phyloP scores from a whole-genome alignment of 2,329 filamentous ascomycete genomes.

The Exserohilum rostratum region DNA sequence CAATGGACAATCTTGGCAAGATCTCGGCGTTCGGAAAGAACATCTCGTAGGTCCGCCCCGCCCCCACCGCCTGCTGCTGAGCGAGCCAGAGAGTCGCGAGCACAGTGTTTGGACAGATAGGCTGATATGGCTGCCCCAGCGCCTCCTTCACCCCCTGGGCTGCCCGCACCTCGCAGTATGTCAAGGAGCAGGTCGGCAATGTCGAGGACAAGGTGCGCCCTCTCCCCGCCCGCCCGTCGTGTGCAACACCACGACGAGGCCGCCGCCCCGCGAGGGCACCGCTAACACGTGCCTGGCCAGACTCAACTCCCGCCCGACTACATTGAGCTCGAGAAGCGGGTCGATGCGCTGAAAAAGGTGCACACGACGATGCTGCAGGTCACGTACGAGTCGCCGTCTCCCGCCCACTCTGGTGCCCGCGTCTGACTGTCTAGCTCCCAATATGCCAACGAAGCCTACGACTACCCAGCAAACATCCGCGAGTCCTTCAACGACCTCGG shows the following conservation, averaged over 20 bases:
- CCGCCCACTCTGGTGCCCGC: background rate
- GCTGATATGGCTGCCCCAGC: slow-evolving; percentile 62
- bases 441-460: slow-evolving; percentile 85
- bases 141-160: slow-evolving; percentile 90
- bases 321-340: slow-evolving; percentile 96
- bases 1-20: slow-evolving; percentile 77
- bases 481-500: slow-evolving; percentile 97
- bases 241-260: background rate
- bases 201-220: slow-evolving; percentile 82
- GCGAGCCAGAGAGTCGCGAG: too few relatives aligned
- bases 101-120: slow-evolving; percentile 15
- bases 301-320: slow-evolving; percentile 97
- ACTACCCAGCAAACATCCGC: slow-evolving; percentile 97
- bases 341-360: slow-evolving; percentile 95
- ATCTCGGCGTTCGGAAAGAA: slow-evolving; percentile 73
- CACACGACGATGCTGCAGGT: slow-evolving; percentile 97
- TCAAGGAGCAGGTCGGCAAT: slow-evolving; percentile 96
- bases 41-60: slow-evolving; percentile 61
- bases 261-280: slow-evolving; percentile 1
- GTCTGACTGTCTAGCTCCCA: slow-evolving; percentile 68
- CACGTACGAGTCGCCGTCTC: slow-evolving; percentile 68
- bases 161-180: slow-evolving; percentile 92
- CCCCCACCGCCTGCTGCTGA: background rate
- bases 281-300: slow-evolving; percentile 55
- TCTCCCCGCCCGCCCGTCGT: background rate